These are phyloP conservation scores for Termitomyces sp. DNA, from an alignment of 768 basidiomycete species.

Conservation along the genomic window DNA sequence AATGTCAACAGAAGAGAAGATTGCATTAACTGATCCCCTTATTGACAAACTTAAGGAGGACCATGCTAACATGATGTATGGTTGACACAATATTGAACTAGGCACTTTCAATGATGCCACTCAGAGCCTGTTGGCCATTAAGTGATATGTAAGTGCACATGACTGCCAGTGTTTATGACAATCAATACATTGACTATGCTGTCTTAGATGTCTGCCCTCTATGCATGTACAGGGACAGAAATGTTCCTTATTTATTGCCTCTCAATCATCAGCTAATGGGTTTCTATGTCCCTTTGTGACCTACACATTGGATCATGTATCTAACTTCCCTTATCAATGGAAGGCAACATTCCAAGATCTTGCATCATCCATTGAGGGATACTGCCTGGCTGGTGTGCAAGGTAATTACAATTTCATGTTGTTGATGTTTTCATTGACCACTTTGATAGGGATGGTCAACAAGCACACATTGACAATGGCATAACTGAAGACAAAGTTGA, in stretches of 20 bases:
- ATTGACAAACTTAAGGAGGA: neutral
- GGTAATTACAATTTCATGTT: neutral
- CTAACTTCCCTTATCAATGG: neutral
- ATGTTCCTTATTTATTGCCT: neutral
- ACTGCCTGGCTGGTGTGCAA: neutral
- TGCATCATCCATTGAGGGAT: neutral
- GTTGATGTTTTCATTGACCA: too few species aligned
- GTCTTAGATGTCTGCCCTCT: neutral
- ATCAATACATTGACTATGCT: neutral
- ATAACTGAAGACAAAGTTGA: neutral
- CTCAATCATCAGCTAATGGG: neutral
- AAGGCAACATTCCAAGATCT: neutral
- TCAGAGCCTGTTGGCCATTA: neutral
- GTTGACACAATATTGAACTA: neutral
- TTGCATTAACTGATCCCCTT: neutral
- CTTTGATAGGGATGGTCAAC: too few species aligned
- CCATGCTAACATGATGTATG: neutral
- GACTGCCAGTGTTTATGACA: too few species aligned
- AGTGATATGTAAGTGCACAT: neutral
- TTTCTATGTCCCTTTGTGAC: neutral
- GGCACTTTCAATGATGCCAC: neutral
- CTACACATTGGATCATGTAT: neutral
- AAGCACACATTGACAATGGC: neutral
- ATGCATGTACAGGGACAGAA: neutral
- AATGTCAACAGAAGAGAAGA: neutral